A percentile compares a stretch with the other conserved stretches of the same genome.
These are phyloP conservation scores for Excoecaria cochinchinensis DNA, from an alignment of 345 rosid genomes.

Conservation along the genomic window DNA sequence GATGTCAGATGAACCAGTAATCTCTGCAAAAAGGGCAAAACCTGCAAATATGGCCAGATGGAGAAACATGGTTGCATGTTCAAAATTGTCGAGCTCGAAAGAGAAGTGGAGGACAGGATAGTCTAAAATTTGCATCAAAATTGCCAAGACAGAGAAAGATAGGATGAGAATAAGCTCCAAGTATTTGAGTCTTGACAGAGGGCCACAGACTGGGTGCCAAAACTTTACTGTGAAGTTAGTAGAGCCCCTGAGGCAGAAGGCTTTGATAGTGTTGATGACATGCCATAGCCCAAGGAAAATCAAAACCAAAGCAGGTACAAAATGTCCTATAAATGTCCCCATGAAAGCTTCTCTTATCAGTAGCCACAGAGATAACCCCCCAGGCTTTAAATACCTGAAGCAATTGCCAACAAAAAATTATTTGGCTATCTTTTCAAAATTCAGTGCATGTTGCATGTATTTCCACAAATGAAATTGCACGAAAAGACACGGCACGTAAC, in stretches of 20 bases:
- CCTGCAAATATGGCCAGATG: constrained; percentile 74
- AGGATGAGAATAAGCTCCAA: constrained; percentile 55
- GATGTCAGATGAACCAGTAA: constrained; percentile 42
- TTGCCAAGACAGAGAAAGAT: constrained; percentile 59
- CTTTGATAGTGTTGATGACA: constrained; percentile 55
- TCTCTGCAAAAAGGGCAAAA: constrained; percentile 60
- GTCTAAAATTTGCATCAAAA: constrained; percentile 53
- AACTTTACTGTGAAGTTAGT: constrained; percentile 45
- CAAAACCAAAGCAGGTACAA: constrained; percentile 68
- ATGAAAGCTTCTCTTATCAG: constrained; percentile 28
- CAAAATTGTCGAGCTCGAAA: constrained; percentile 61
- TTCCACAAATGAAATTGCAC: constrained; percentile 43
- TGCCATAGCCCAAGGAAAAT: constrained; percentile 83
- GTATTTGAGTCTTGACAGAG: constrained; percentile 42
- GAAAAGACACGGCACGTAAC: constrained; percentile 17
- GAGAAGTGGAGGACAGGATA: constrained; percentile 49
- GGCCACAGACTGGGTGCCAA: constrained; percentile 52
- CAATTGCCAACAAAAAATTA: not conserved
- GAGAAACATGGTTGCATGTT: constrained; percentile 83
- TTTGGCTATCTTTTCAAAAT: constrained; percentile 21
- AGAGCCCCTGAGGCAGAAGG: constrained; percentile 60
- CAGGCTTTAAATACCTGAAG: constrained; percentile 35
- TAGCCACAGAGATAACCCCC: constrained; percentile 6
- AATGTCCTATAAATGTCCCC: constrained; percentile 75
- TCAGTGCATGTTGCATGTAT: constrained; percentile 61